phyloP scores from a whole-genome alignment of 2,329 filamentous ascomycete species.

The Zasmidium angulare region DNA sequence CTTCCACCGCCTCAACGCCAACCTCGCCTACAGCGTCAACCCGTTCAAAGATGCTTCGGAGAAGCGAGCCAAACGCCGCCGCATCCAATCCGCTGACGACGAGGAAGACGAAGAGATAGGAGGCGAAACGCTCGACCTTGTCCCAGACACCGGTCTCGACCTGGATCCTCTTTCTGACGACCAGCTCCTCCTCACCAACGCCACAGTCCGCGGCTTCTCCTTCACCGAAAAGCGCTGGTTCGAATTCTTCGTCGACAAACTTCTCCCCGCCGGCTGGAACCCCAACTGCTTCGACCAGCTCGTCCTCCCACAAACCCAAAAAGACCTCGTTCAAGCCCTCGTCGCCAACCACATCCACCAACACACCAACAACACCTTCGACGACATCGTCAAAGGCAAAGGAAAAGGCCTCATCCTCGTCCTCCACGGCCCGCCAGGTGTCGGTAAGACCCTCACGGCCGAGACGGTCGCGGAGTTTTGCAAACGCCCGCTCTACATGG shows the following conservation, averaged over 20 bases:
- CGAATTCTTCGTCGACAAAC: constrained; percentile 37
- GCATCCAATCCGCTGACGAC: constrained; percentile 22
- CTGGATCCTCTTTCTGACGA: constrained; percentile 29
- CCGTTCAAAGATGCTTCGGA: constrained; percentile 24
- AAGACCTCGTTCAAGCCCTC: constrained; percentile 34
- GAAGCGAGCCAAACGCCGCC: constrained; percentile 18
- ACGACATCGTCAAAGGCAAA: constrained; percentile 40
- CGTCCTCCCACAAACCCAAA: constrained; percentile 33
- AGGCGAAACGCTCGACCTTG: constrained; percentile 25
- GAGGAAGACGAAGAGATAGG: constrained; percentile 26
- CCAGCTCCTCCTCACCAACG: constrained; percentile 34
- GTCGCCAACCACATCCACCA: constrained; percentile 32
- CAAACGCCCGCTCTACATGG: constrained; percentile 46
- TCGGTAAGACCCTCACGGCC: constrained; percentile 44
- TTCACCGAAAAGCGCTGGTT: constrained; percentile 38
- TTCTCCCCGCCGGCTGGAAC: constrained; percentile 33
- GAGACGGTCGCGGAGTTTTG: constrained; percentile 38
- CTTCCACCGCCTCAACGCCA: constrained; percentile 30
- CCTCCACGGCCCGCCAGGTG: constrained; percentile 40
- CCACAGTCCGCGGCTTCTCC: constrained; percentile 36
- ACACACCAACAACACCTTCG: constrained; percentile 30
- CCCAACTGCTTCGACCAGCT: constrained; percentile 34
- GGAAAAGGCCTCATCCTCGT: constrained; percentile 37
- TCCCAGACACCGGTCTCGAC: constrained; percentile 20
- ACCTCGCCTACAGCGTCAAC: constrained; percentile 24